Base-by-base conservation (phyloP, 148 eudicot species). In the Rhododendron simsii region DNA sequence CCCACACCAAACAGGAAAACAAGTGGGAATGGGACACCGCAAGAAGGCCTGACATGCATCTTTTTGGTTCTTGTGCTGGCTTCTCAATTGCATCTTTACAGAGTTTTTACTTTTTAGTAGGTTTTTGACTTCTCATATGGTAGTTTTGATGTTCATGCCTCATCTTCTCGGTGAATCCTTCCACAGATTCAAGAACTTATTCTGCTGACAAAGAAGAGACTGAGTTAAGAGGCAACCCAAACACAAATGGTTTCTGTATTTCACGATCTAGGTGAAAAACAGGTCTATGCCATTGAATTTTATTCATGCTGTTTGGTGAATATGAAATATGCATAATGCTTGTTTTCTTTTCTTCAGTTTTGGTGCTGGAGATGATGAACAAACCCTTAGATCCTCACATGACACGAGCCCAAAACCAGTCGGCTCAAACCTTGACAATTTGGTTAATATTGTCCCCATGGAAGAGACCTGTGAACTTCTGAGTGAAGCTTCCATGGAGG, bases 401-500 rank as follows among this genome's bases (percentile, higher is more conserved):
- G 65, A 33, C 47, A 21, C 23, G 28, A 76, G 83, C 45, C 88
- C 80, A 7, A 65, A 76, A 45, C 16, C 44, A 0, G 80, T 78
- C 47, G 45, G 67, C 59, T 81, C 69, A 21, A 83, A 55, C 78
- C 21, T 84, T 18, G 87, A 65, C 57, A 81, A 81, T 23, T 74
- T 41, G 73, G 71, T 50, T 37, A 47, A 37, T 86, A 35, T 18
- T 16, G 20, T 2, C 44, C 79, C 35, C 28, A 23, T 44, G 74
- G 88, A 86, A 78, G 88, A 84, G 78, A 59, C 86, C n/a, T 83
- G 85, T 35, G 80, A 83, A 69, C 78, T 90, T 86, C 65, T 87
- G 44, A 86, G 86, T 77, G 92, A 90, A 84, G 76, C 88, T 59
- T 83, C 85, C 13, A 55, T 85, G 63, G 92, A 90, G 77, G 83